Base-by-base conservation (phyloP, 805 yeast species). In the Kuraishia borneana region DNA sequence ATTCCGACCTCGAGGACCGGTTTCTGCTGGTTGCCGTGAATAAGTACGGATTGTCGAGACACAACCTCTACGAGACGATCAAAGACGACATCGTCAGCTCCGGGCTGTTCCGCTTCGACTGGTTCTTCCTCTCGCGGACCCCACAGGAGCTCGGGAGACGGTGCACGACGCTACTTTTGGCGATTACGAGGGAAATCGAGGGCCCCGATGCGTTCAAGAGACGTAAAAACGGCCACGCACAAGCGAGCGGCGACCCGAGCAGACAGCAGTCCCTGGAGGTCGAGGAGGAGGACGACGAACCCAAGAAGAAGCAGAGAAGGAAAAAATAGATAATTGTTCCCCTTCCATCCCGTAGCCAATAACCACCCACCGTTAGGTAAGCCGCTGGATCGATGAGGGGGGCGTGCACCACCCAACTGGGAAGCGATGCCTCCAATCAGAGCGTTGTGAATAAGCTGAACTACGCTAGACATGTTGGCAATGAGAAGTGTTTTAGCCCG, bases 111-210 rank as follows among this genome's bases (percentile, higher is more conserved):
- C 64, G 65, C 26, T 83, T 78, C 48, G 83, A 82, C 42, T 83
- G 87, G 80, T 83, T 68, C 47, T 66, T 83, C 45, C 62, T 64
- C 33, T 76, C 88, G 0, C 63, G 94, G 52, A 73, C 83, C 0
- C 66, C 83, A 1, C 82, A 73, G 45, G 94, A 83, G 41, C 46
- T 83, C 23, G 72, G 78, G 12, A 69, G 88, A 54, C 65, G 94
- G 46, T 68, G 76, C 7, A 76, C 67, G 30, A 79, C 92, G 0
- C 58, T 83, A 27, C 51, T 83, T 30, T 56, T 79, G 18, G 82
- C 88, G 2, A 60, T 83, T 12, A 70, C 83, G 0, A 70, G 83
- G 49, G 89, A 82, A 48, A 68, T 62, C 42, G 88, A 73, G 47
- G 80, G 76, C 0, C 76, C 75, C 9, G 70, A 64, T 32, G 68